Evolutionary conservation across 805 yeast genomes (phyloP).

Genomic region (Ogataea wickerhamii): DNA sequence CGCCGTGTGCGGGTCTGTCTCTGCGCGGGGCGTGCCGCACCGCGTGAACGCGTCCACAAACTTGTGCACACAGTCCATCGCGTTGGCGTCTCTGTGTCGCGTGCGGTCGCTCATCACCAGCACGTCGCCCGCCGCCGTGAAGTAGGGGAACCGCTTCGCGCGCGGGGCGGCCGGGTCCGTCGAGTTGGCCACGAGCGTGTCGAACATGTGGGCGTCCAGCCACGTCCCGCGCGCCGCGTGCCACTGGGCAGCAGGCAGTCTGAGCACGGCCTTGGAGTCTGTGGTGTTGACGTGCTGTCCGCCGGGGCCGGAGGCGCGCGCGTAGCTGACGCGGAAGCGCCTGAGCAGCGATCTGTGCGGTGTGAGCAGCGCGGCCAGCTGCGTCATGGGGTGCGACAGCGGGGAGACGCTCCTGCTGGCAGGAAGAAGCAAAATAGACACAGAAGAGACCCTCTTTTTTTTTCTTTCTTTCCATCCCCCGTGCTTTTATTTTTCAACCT

Average conservation of each 20-base stretch:
- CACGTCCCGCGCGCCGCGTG: constrained; percentile 39
- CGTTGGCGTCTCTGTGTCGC: constrained; percentile 43
- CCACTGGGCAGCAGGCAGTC: constrained; percentile 34
- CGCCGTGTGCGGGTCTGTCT: constrained; percentile 38
- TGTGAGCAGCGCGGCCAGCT: neutral
- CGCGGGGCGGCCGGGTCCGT: constrained; percentile 15
- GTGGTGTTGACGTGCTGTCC: constrained; percentile 63
- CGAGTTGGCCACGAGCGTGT: constrained; percentile 30
- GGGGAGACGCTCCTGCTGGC: neutral
- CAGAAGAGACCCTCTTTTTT: too few species aligned
- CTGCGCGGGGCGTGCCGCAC: constrained; percentile 36
- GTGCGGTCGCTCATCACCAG: constrained; percentile 25
- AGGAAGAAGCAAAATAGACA: neutral
- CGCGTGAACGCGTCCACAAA: constrained; percentile 40
- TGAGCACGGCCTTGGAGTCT: constrained; percentile 41
- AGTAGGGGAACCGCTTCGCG: constrained; percentile 23
- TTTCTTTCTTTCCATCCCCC: too few species aligned
- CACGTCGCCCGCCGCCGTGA: constrained; percentile 28
- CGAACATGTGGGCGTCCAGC: constrained; percentile 38
- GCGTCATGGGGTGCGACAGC: neutral
- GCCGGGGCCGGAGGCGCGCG: constrained; percentile 56
- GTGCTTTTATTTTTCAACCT: too few species aligned
- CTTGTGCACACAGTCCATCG: constrained; percentile 44
- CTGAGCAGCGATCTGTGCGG: constrained; percentile 10
- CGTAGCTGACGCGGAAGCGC: constrained; percentile 37